Evolutionary conservation across 2,329 filamentous ascomycete species (phyloP), one percentile per base, ranked within the genome.

Genomic region (Trichoderma hamatum): DNA sequence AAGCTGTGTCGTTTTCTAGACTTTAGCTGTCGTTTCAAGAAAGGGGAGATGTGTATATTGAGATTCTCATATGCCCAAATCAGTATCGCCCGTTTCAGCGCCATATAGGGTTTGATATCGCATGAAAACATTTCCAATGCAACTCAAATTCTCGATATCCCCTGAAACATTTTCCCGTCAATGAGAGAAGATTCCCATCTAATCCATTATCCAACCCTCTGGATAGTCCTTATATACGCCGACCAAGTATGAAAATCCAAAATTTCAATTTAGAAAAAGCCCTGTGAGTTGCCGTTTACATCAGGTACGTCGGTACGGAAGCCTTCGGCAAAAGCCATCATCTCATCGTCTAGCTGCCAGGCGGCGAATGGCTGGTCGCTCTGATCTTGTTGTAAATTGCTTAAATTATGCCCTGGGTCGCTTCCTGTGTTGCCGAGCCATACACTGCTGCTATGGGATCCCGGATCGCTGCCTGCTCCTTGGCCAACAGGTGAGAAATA

Each of bases 331-430:
- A 78, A 74, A n/a, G 71, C 72, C 51, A 77, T 74, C 7, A 79
- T 68, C 0, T 73, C 71, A 24, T 78, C 75, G 30, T 79, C 78
- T 6, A 75, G 52, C 39, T 75, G 73, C 78, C 78, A 80, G 24
- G 76, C 61, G 1, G 75, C 74, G n/a, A 73, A 73, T 6, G 72
- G 59, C 2, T 76, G 72, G 5, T 76, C 75, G 6, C 74, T 76
- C 58, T 79, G 77, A n/a, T 78, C 75, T 6, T 73, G 69, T 24
- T 78, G 72, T n/a, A 78, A 56, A 49, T 79, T 77, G 19, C 79
- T 71, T 26, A 74, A 73, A 39, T 80, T 79, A 64, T 80, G 78
- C 60, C 79, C 78, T 6, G 71, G 72, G 16, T 74, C 78, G 70
- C 77, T 79, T 21, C 78, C 75, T 75, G 76, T n/a, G 9, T 69